Percentiles rank a stretch among this genome's conserved stretches.
Evolutionary conservation across 345 rosid genomes (phyloP).

Genomic region (Fremontodendron californicum): DNA sequence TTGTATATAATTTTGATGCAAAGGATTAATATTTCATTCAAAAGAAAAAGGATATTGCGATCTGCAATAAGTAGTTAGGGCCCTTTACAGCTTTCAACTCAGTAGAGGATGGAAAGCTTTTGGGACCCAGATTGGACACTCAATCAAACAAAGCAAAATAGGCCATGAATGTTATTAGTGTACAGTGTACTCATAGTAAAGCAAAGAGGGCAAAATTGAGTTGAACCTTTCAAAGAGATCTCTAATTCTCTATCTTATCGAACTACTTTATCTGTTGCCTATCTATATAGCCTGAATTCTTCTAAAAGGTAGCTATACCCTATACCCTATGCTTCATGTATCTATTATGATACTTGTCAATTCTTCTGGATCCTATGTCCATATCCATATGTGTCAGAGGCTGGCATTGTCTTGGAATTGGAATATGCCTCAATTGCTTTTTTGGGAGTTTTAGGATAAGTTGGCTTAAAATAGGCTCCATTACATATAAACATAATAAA

Average conservation of each 20-base stretch:
- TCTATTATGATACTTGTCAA: neutral
- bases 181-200: neutral
- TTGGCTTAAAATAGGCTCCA: no score
- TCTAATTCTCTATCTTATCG: neutral
- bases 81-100: neutral
- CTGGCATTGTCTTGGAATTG: neutral
- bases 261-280: neutral
- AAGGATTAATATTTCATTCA: neutral
- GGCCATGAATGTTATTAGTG: neutral
- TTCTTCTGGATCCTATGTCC: neutral
- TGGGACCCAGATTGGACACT: neutral
- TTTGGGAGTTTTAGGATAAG: no score
- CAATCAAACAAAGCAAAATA: neutral
- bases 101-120: neutral
- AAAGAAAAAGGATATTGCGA: neutral
- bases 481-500: no score
- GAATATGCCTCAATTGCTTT: neutral
- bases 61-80: neutral
- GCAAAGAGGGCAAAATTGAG: neutral
- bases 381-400: neutral
- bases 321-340: neutral
- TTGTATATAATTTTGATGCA: neutral
- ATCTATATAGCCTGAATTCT: neutral
- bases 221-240: neutral
- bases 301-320: neutral